A percentile compares a stretch with the other conserved stretches of the same genome.
Evolutionary conservation across 1,139 yeast genomes (phyloP).

Genomic region (Taphrina communis): DNA sequence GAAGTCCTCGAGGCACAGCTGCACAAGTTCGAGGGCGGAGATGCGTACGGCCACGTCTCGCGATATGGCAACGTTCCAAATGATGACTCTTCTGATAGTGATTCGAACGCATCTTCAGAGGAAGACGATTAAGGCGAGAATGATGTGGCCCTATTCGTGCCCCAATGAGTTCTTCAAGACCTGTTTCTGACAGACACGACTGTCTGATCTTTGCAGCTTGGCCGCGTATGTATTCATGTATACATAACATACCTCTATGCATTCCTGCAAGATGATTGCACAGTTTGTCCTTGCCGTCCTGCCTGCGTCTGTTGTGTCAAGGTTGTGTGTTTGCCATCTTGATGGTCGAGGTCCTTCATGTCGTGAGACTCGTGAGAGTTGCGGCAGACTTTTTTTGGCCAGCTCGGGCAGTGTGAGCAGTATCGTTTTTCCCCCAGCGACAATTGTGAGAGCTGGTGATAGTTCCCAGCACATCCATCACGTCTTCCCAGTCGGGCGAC

Average conservation of each 20-base stretch:
- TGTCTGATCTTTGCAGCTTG: not conserved
- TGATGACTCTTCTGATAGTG: conserved; percentile 33
- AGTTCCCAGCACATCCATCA: too few relatives aligned
- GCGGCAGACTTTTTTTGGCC: too few relatives aligned
- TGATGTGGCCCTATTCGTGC: not conserved
- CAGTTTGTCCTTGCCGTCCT: too few relatives aligned
- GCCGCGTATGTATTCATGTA: conserved; percentile 4
- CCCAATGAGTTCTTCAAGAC: not conserved
- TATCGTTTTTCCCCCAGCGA: too few relatives aligned
- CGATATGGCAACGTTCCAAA: conserved; percentile 29
- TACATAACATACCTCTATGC: not conserved
- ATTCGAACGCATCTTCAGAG: conserved; percentile 33
- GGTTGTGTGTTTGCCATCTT: too few relatives aligned
- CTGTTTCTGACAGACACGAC: not conserved
- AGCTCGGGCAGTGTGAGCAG: too few relatives aligned
- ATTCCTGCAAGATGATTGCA: too few relatives aligned
- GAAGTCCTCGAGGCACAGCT: conserved; percentile 46
- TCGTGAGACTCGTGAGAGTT: too few relatives aligned
- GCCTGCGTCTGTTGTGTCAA: too few relatives aligned
- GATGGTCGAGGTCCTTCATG: too few relatives aligned
- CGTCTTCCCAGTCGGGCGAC: too few relatives aligned
- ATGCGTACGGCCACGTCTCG: conserved; percentile 32
- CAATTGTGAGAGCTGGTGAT: too few relatives aligned
- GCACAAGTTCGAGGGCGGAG: conserved; percentile 37
- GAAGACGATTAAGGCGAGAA: conserved; percentile 27